Base-by-base conservation (phyloP, 2,329 filamentous ascomycete species). In the Venturia asperata region DNA sequence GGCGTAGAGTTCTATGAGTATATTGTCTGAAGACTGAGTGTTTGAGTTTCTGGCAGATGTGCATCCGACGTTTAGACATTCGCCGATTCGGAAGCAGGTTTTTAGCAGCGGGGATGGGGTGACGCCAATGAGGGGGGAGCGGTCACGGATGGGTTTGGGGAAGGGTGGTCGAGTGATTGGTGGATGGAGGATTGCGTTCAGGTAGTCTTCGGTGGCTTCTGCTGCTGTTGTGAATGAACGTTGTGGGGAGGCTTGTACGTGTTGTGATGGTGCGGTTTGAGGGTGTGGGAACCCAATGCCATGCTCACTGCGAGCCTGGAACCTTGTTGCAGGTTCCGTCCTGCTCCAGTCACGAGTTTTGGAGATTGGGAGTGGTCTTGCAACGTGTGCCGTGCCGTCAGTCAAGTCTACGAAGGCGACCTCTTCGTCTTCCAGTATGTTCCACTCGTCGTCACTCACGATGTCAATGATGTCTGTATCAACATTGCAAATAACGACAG, bases 31-130 rank as follows among this genome's bases (percentile, higher is more conserved):
- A n/a, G 77, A 77, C 58, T 84, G 75, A 1, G 74, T 73, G 19
- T 78, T 77, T 63, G 55, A 63, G 19, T 77, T 77, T 60, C 85
- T 75, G 2, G 74, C 74, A 15, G 78, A 77, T 63, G 77, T 77
- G 62, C 72, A 75, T 43, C 81, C 81, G 60, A 78, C 77, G 61
- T 79, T 81, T 61, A 84, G 72, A 65, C 87, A 81, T 70, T 89
- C 85, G 3, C 82, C 83, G 30, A 88, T 78, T 34, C 85, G 81
- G 69, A 90, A 89, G 70, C 86, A 89, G 0, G 82, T 85, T 13
- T 83, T 80, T 15, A 87, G 75, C 7, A 81, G 66, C 0, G 71
- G 74, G 11, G 75, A 71, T 1, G 80, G 75, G 0, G 81, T 81
- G 1, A 85, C 69, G 10, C 84, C 84, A 17, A 80, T 74, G 5